These are phyloP conservation scores for Fusarium xylarioides DNA, from an alignment of 2,329 filamentous ascomycete genomes.

Conservation along the genomic window DNA sequence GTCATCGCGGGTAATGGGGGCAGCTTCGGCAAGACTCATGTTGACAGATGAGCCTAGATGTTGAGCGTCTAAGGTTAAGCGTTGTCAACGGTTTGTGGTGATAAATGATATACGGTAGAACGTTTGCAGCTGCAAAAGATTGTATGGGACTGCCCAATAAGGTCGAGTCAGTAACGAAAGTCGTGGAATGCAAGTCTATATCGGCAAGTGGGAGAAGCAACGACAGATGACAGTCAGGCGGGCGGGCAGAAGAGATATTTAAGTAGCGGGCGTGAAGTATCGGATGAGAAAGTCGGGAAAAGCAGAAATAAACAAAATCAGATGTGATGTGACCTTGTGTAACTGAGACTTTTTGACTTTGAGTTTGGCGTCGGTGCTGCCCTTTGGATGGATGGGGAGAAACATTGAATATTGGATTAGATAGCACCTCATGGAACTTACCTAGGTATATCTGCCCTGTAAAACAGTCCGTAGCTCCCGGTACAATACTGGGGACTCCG, in stretches of 20 bases:
- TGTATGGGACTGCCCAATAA: constrained; percentile 16
- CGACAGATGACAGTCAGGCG: background rate
- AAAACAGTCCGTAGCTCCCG: constrained; percentile 41
- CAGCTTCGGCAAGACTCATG: constrained; percentile 47
- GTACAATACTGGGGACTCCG: constrained; percentile 30
- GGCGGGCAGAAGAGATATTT: background rate
- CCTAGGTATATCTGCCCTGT: constrained; percentile 20
- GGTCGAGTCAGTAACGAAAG: constrained; percentile 27
- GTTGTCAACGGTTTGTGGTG: background rate
- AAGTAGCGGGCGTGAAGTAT: background rate
- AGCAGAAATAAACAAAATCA: constrained; percentile 6
- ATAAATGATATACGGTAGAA: background rate
- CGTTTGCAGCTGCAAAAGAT: constrained; percentile 2
- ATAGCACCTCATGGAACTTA: constrained; percentile 27
- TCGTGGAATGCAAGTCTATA: constrained; percentile 23
- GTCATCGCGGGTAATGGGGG: constrained; percentile 29
- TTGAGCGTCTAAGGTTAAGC: background rate
- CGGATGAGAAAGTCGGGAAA: background rate
- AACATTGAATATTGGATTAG: constrained; percentile 41
- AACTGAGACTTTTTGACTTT: constrained; percentile 21
- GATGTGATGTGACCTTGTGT: constrained; percentile 33
- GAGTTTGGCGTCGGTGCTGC: constrained; percentile 11
- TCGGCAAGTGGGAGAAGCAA: constrained; percentile 30
- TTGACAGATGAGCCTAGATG: constrained; percentile 4
- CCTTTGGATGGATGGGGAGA: constrained; percentile 26